Percentiles rank a stretch among this genome's conserved stretches.
phyloP scores from a whole-genome alignment of 2,329 filamentous ascomycete genomes.

The Exophiala viscosa region DNA sequence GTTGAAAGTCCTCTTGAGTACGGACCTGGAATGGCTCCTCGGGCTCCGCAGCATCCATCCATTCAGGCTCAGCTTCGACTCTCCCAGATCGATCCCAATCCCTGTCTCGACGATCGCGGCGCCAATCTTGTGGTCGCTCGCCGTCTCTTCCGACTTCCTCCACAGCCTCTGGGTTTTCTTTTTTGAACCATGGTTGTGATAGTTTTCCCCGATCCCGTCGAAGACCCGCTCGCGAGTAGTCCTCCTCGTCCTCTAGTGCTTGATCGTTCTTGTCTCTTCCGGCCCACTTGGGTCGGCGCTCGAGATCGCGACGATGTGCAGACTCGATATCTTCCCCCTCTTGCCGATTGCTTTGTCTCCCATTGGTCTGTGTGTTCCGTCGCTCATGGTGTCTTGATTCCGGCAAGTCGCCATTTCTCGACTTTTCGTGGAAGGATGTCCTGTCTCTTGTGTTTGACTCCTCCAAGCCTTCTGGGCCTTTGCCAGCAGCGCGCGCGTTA shows the following conservation, averaged over 20 bases:
- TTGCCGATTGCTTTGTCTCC: slow-evolving; percentile 15
- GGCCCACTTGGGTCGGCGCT: slow-evolving; percentile 25
- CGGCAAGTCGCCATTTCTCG: slow-evolving; percentile 11
- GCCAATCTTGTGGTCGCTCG: slow-evolving; percentile 64
- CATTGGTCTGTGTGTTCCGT: slow-evolving; percentile 16
- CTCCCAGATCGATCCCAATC: slow-evolving; percentile 54
- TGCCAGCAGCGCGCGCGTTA: slow-evolving; percentile 48
- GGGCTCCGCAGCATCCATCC: slow-evolving; percentile 67
- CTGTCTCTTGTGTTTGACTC: slow-evolving; percentile 10
- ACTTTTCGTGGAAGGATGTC: slow-evolving; percentile 11
- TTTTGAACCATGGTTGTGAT: slow-evolving; percentile 72
- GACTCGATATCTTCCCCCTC: slow-evolving; percentile 17
- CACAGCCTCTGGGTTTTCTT: slow-evolving; percentile 43
- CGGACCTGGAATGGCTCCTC: slow-evolving; percentile 57
- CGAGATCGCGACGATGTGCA: slow-evolving; percentile 22
- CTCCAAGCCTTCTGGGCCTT: slow-evolving; percentile 29
- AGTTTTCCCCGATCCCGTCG: slow-evolving; percentile 48
- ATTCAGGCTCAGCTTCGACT: slow-evolving; percentile 79
- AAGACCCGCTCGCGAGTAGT: slow-evolving; percentile 9
- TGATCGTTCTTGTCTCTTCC: slow-evolving; percentile 24
- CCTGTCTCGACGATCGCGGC: slow-evolving; percentile 48
- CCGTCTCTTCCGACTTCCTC: slow-evolving; percentile 44
- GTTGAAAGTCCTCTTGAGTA: slow-evolving; percentile 87
- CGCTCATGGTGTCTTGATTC: slow-evolving; percentile 10
- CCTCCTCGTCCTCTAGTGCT: slow-evolving; percentile 20